Base-by-base conservation (phyloP, 2,329 filamentous ascomycete species). In the Exophiala sp. region DNA sequence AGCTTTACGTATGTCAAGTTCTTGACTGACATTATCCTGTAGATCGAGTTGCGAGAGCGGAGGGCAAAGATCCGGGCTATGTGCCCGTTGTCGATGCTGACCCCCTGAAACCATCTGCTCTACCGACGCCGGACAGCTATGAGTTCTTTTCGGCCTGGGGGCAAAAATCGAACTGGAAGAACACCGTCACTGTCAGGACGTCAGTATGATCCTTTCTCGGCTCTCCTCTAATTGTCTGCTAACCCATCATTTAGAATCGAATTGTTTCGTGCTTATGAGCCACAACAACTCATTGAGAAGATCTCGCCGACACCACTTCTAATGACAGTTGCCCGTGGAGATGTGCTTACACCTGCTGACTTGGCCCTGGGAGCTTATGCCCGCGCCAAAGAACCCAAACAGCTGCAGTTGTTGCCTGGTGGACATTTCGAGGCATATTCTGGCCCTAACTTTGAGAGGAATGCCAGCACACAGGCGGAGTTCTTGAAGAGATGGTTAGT, bases 341-440 rank as follows among this genome's bases (percentile, higher is more conserved):
- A 70, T 48, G 57, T 63, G 24, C 43, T 69, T 7, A 65, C 64
- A 5, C 61, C 64, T 2, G 58, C 63, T 4, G 65, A 68, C 48
- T 40, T 69, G 5, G 58, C 65, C n/a, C 49, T 71, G 6, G 63
- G 62, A 38, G 65, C 68, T 10, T 71, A 63, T 49, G 54, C 58
- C n/a, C 59, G 62, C 5, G 70, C 68, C 1, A 48, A 56, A 23
- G 68, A 71, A 56, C 68, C 68, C 14, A 72, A 72, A 56, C 58
- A 68, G 47, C 57, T 72, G 41, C 57, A 64, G 10, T 55, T 68
- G 16, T 44, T 71, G 19, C 59, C 63, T 7, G 64, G 66, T n/a
- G 68, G 66, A 2, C 70, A 72, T 60, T 72, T 71, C 56, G 68
- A 69, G 49, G 62, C 52, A 9, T 71, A 69, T 46, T 60, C 64